These are phyloP conservation scores for Cyclotella cryptica DNA, from an alignment of 108 stramenopile genomes.

Conservation along the genomic window DNA sequence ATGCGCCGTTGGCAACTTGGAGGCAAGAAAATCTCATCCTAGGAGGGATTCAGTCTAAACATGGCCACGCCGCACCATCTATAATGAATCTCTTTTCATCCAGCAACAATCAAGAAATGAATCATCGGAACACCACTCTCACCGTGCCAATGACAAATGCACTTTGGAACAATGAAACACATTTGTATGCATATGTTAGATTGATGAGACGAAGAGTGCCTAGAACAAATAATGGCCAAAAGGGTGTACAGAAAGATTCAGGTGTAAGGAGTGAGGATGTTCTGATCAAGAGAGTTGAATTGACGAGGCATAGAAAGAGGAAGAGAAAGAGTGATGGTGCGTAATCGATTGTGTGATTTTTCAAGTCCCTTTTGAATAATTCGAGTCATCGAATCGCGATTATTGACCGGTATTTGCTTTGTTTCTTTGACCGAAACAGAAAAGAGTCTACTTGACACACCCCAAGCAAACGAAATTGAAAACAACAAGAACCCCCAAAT, in stretches of 20 bases:
- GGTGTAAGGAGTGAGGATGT: slow-evolving; percentile 47
- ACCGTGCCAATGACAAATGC: slow-evolving; percentile 31
- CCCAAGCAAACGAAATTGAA: background rate
- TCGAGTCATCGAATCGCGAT: background rate
- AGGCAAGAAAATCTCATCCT: slow-evolving; percentile 36
- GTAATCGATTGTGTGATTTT: background rate
- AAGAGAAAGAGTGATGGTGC: slow-evolving; percentile 53
- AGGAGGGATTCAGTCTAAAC: slow-evolving; percentile 3
- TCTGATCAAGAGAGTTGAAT: slow-evolving; percentile 44
- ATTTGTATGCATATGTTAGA: slow-evolving; percentile 55
- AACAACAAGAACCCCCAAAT: background rate
- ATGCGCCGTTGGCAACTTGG: slow-evolving; percentile 30
- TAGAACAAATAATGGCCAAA: slow-evolving; percentile 1
- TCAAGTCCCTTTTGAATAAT: background rate
- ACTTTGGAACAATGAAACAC: slow-evolving; percentile 53
- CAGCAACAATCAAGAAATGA: slow-evolving; percentile 38
- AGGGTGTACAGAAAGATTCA: background rate
- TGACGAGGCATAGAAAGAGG: slow-evolving; percentile 53
- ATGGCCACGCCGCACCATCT: background rate
- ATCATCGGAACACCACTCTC: slow-evolving; percentile 46
- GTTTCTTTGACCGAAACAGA: slow-evolving; percentile 3
- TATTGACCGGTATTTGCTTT: background rate
- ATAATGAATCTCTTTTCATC: slow-evolving; percentile 6
- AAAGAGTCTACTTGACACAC: slow-evolving; percentile 45
- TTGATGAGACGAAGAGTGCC: slow-evolving; percentile 32